Evolutionary conservation across 2,329 filamentous ascomycete species (phyloP), one percentile per base, ranked within the genome.

Genomic region (Lomentospora prolificans): DNA sequence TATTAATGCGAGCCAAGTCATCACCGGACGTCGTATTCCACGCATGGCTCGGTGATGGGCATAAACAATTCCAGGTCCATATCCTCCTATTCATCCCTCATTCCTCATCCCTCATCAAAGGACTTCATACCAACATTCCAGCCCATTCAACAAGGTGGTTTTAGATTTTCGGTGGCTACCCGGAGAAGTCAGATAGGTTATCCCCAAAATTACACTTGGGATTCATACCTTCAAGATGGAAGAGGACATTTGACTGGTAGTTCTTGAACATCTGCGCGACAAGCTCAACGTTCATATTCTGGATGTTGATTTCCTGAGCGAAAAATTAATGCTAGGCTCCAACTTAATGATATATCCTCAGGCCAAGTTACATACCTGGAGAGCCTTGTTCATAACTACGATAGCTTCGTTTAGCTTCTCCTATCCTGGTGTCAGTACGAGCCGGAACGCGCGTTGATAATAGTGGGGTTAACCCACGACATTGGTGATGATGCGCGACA

Each of bases 201-300:
- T n/a, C n/a, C n/a, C n/a, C n/a, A n/a, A n/a, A n/a, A n/a, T 55
- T 48, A 24, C 4, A 22, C 19, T 1, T 10, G 17, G 31, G 25
- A 9, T 44, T 53, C 68, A 61, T 76, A 95, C 94, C 94, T 84
- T 97, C 94, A 4, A 99, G 79, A 65, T 99, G 94, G 69, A 99
- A 97, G 4, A 97, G 75, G 12, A 97, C 92, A 64, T 97, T 99
- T 9, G 90, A 96, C 70, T 96, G 91, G 69, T 99, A 99, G 72
- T 97, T 99, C 75, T 97, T 96, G 78, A 97, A 99, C 94, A 99
- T 99, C 68, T 97, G 92, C 1, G 92, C 91, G 4, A 97, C 94
- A 2, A 97, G 80, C 73, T 97, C 94, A 33, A 96, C 90, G 67
- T 99, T 95, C 90, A 97, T 96, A 70, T 97, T 99, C 65, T 96